Conservation (phyloP, 139 green algal genomes). For the Nannochloris sp. region DNA sequence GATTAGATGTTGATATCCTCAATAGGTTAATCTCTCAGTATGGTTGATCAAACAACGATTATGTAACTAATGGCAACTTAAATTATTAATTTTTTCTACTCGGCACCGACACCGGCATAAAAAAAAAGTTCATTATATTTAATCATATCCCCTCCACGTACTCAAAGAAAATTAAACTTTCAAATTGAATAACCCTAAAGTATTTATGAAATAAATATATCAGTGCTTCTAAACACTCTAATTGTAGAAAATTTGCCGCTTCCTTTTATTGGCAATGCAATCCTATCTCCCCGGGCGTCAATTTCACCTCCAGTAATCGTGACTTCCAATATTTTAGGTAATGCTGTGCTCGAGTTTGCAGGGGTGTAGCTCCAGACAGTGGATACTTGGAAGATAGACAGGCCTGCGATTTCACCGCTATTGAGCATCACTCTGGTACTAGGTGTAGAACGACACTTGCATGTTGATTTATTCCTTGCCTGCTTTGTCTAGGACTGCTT, state of each 20-base stretch:
- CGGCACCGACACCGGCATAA: neutral
- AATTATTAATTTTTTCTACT: neutral
- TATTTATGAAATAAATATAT: neutral
- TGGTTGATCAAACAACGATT: no score
- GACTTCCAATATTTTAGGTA: neutral
- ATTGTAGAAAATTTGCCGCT: neutral
- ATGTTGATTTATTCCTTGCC: no score
- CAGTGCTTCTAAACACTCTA: neutral
- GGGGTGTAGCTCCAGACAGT: neutral
- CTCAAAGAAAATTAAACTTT: neutral
- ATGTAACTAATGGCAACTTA: neutral
- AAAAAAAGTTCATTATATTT: neutral
- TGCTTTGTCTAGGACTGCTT: no score
- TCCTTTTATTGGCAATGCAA: neutral
- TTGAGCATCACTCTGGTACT: no score
- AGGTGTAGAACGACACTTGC: no score
- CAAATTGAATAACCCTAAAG: neutral
- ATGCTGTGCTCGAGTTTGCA: neutral
- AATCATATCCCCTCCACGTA: neutral
- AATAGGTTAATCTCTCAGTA: no score
- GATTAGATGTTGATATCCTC: no score
- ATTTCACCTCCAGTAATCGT: neutral
- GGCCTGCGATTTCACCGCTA: neutral
- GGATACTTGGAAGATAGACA: neutral
- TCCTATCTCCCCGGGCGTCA: neutral